Percentiles rank a stretch among this genome's conserved stretches.
Evolutionary conservation across 106 monocot genomes (phyloP).

Genomic region (Allium fistulosum): DNA sequence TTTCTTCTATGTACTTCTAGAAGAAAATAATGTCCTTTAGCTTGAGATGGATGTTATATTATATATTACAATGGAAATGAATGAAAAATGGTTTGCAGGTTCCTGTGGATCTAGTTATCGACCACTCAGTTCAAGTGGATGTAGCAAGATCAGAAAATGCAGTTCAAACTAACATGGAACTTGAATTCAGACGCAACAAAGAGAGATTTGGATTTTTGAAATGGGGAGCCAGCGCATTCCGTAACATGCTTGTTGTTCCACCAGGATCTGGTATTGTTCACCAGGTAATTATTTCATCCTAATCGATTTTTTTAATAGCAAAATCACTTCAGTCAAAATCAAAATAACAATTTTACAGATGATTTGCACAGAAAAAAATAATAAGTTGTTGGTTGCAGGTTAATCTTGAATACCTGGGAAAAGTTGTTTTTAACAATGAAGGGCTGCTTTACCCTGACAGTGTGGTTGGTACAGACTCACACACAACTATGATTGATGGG

Average conservation of each 20-base stretch:
- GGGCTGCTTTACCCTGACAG: slow-evolving; percentile 86
- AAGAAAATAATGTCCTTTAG: too few relatives aligned
- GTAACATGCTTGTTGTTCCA: slow-evolving; percentile 97
- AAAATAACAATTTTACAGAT: too few relatives aligned
- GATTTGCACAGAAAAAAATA: neutral
- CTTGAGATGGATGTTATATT: too few relatives aligned
- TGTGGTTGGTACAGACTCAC: slow-evolving; percentile 94
- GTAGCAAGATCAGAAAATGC: slow-evolving; percentile 86
- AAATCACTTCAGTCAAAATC: too few relatives aligned
- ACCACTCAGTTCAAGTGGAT: slow-evolving; percentile 85
- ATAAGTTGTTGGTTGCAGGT: slow-evolving; percentile 34
- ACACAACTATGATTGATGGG: slow-evolving; percentile 98
- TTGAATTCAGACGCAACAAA: slow-evolving; percentile 79
- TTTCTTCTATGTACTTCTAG: too few relatives aligned
- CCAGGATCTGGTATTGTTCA: slow-evolving; percentile 98
- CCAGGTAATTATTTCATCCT: slow-evolving; percentile 40
- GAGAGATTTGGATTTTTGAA: slow-evolving; percentile 97
- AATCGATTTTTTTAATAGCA: too few relatives aligned
- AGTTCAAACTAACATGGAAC: slow-evolving; percentile 82
- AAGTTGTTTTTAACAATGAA: slow-evolving; percentile 82
- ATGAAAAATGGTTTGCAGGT: slow-evolving; percentile 31
- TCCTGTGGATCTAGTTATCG: slow-evolving; percentile 76
- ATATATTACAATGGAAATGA: too few relatives aligned
- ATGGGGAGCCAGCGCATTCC: slow-evolving; percentile 91
- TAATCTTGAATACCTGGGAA: slow-evolving; percentile 92